These are phyloP conservation scores for Phaeotremella skinneri DNA, from an alignment of 768 basidiomycete species.

Conservation along the genomic window DNA sequence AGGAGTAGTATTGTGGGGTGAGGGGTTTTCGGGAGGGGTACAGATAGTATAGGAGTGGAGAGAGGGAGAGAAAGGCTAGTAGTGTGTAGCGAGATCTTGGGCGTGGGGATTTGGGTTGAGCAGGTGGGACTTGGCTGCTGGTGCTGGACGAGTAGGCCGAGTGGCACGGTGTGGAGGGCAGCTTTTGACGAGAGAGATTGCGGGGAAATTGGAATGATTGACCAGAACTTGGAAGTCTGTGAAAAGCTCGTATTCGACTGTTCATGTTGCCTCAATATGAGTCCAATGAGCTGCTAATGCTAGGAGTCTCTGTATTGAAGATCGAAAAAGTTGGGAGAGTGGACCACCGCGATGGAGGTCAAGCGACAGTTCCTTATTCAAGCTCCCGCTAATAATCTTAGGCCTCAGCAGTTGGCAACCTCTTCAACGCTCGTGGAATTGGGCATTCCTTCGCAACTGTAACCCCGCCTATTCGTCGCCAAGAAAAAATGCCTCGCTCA, in stretches of 20 bases:
- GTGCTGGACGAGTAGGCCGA: not conserved
- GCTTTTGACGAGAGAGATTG: not conserved
- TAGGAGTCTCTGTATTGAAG: no score
- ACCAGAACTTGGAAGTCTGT: no score
- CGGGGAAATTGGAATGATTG: not conserved
- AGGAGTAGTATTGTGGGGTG: conserved; percentile 36
- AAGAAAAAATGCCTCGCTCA: conserved; percentile 36
- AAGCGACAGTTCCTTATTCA: not conserved
- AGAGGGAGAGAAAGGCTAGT: conserved; percentile 17
- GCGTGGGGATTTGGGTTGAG: not conserved
- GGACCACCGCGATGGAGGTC: not conserved
- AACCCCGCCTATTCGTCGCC: no score
- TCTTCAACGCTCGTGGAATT: no score
- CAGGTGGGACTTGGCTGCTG: conserved; percentile 8
- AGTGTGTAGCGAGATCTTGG: conserved; percentile 4
- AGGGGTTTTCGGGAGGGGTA: conserved; percentile 20
- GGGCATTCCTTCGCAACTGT: no score
- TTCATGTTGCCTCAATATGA: no score
- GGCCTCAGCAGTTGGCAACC: no score
- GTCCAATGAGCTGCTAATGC: no score
- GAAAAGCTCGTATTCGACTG: no score
- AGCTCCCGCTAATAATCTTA: not conserved
- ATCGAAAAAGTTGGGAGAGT: not conserved
- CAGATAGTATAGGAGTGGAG: conserved; percentile 23
- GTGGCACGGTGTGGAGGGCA: not conserved